Evolutionary conservation across 805 yeast genomes (phyloP).

Genomic region (Suhomyces canberraensis): DNA sequence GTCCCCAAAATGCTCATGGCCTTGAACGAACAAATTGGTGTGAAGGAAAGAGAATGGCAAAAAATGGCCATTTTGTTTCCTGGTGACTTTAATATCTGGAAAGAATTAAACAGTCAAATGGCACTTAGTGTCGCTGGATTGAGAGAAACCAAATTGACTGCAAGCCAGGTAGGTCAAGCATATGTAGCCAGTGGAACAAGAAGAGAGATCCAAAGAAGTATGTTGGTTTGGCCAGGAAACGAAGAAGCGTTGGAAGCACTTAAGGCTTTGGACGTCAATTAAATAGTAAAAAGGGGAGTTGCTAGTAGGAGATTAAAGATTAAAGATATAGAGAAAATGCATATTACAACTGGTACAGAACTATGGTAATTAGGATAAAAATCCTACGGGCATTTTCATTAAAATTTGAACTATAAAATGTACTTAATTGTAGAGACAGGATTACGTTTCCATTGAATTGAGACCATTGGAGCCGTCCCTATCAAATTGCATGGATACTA

Average conservation of each 20-base stretch:
- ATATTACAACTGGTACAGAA: too few relatives aligned
- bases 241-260: neutral
- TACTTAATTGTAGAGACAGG: too few relatives aligned
- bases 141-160: slow-evolving; percentile 47
- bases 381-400: too few relatives aligned
- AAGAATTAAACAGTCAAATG: slow-evolving; percentile 50
- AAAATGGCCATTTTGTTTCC: slow-evolving; percentile 75
- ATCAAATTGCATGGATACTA: too few relatives aligned
- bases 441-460: too few relatives aligned
- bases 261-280: neutral
- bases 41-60: slow-evolving; percentile 49
- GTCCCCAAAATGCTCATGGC: slow-evolving; percentile 59
- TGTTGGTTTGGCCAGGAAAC: slow-evolving; percentile 55
- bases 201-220: slow-evolving; percentile 62
- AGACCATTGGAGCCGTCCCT: too few relatives aligned
- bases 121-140: slow-evolving; percentile 58
- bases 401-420: too few relatives aligned
- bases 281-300: too few relatives aligned
- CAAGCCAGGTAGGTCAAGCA: slow-evolving; percentile 50
- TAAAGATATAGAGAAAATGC: too few relatives aligned
- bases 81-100: slow-evolving; percentile 66
- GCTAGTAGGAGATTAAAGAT: too few relatives aligned
- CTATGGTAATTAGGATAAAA: too few relatives aligned
- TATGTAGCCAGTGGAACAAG: slow-evolving; percentile 47
- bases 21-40: slow-evolving; percentile 42